Conservation (phyloP, 805 yeast genomes). For the Starmera amethionina region DNA sequence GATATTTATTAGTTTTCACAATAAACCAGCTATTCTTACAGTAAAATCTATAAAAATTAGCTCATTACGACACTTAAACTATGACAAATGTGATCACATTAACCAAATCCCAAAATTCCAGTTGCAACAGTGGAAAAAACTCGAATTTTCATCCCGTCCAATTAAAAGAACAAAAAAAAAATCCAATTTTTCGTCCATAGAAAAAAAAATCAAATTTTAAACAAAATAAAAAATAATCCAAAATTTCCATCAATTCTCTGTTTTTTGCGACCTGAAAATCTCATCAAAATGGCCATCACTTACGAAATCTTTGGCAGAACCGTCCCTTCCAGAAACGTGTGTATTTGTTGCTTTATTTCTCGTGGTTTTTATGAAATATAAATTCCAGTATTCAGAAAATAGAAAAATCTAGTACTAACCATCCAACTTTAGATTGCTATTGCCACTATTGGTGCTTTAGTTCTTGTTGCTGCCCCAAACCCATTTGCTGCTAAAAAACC, state of each 20-base stretch:
- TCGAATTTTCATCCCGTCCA: not conserved
- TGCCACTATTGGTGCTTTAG: conserved; percentile 68
- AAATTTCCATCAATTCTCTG: too few relatives aligned
- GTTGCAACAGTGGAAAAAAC: too few relatives aligned
- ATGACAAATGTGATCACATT: not conserved
- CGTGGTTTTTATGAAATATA: not conserved
- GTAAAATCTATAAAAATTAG: conserved; percentile 4
- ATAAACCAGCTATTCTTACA: not conserved
- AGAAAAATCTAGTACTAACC: too few relatives aligned
- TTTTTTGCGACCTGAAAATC: too few relatives aligned
- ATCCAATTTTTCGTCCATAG: not conserved
- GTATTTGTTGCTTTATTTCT: conserved; percentile 14
- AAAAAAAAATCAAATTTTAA: too few relatives aligned
- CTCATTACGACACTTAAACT: not conserved
- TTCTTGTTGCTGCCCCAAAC: conserved; percentile 56
- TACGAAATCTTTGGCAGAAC: conserved; percentile 79
- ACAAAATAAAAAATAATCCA: too few relatives aligned
- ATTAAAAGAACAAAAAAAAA: conserved; percentile 1
- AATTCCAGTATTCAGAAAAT: not conserved
- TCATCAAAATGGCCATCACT: conserved; percentile 62
- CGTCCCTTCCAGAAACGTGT: conserved; percentile 69
- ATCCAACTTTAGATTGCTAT: conserved; percentile 45
- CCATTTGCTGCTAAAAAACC: conserved; percentile 33
- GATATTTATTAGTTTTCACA: too few relatives aligned
- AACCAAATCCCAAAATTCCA: too few relatives aligned